phyloP scores from a whole-genome alignment of 108 stramenopile species.

The Seminavis robusta region DNA sequence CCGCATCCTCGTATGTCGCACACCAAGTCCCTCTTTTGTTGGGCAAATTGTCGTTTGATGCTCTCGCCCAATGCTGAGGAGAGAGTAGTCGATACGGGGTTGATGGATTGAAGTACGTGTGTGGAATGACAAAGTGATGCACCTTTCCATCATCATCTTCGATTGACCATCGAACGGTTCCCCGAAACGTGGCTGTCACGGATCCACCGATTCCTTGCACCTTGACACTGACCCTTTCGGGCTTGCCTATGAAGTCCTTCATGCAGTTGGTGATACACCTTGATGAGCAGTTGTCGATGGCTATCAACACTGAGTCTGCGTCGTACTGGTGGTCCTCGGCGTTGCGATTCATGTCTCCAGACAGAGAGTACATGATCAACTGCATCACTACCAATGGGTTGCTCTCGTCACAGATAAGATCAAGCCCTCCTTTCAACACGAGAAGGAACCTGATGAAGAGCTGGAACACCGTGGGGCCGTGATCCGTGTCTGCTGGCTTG shows the following conservation, averaged over 20 bases:
- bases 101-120: conserved; percentile 25
- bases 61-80: conserved; percentile 43
- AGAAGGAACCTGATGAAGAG: too few species aligned
- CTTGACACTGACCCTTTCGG: not conserved
- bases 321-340: too few species aligned
- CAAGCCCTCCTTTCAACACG: too few species aligned
- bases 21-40: not conserved
- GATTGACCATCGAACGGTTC: conserved; percentile 7
- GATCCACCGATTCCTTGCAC: conserved; percentile 8
- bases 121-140: conserved; percentile 24
- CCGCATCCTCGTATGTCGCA: not conserved
- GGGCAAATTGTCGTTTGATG: not conserved
- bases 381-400: too few species aligned
- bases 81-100: conserved; percentile 18
- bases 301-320: too few species aligned
- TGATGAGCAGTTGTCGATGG: conserved; percentile 5
- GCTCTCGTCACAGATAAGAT: too few species aligned
- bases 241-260: too few species aligned
- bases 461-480: too few species aligned
- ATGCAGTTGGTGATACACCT: conserved; percentile 4
- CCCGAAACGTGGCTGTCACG: not conserved
- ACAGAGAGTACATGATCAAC: too few species aligned
- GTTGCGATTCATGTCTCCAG: too few species aligned
- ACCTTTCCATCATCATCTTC: conserved; percentile 24
- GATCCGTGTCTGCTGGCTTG: too few species aligned